Percentiles rank a stretch among this genome's conserved stretches.
Conservation (phyloP, 208 protist species). For the Wallacemonas sp. region DNA sequence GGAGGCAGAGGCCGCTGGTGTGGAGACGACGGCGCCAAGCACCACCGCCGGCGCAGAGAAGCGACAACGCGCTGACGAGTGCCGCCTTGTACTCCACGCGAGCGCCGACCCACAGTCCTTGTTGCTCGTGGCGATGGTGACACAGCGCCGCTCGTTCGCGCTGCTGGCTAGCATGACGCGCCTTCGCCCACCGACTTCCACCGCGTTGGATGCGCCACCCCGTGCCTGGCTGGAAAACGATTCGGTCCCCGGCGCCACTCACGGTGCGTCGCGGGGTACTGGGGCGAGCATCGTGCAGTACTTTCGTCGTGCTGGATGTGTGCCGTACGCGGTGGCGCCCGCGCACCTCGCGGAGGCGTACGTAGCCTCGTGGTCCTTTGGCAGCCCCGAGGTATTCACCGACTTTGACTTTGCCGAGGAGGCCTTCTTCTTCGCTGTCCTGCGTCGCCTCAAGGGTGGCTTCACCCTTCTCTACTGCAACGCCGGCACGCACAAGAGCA, state of each 20-base stretch:
- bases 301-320: neutral
- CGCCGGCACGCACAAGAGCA: slow-evolving; percentile 36
- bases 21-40: slow-evolving; percentile 6
- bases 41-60: neutral
- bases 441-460: slow-evolving; percentile 54
- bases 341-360: slow-evolving; percentile 32
- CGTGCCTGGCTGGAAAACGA: too few relatives aligned
- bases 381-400: slow-evolving; percentile 33
- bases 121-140: slow-evolving; percentile 33
- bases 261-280: neutral
- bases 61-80: neutral
- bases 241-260: too few relatives aligned
- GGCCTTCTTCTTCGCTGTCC: slow-evolving; percentile 51
- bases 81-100: slow-evolving; percentile 16
- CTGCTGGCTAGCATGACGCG: slow-evolving; percentile 18
- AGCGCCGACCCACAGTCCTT: slow-evolving; percentile 34
- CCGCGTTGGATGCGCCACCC: too few relatives aligned
- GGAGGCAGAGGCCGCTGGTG: neutral
- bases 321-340: slow-evolving; percentile 49
- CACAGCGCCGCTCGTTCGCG: slow-evolving; percentile 23
- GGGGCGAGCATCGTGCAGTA: slow-evolving; percentile 6
- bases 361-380: slow-evolving; percentile 39
- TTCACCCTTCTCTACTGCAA: slow-evolving; percentile 50
- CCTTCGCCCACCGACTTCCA: neutral
- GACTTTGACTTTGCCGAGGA: slow-evolving; percentile 25